Evolutionary conservation across 2,329 filamentous ascomycete genomes (phyloP).

Genomic region (Escovopsis sp.): DNA sequence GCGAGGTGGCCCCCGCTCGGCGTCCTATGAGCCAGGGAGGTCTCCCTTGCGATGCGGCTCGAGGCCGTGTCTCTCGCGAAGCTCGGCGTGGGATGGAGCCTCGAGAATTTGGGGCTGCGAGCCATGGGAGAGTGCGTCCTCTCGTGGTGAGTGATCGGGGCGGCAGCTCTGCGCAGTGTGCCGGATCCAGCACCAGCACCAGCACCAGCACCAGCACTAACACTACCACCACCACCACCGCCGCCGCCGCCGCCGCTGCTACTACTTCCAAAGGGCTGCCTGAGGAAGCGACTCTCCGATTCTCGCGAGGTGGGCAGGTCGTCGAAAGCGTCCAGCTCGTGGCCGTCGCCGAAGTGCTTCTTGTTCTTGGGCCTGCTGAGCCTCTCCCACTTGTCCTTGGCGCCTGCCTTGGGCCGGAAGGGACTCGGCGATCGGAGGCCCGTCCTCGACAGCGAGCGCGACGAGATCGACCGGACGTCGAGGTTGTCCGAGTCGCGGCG

Average conservation of each 20-base stretch:
- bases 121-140: conserved; percentile 38
- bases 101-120: conserved; percentile 39
- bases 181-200: conserved; percentile 51
- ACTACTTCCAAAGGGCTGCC: conserved; percentile 39
- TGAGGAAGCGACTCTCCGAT: conserved; percentile 68
- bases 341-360: conserved; percentile 68
- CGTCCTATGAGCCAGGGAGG: conserved; percentile 42
- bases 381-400: conserved; percentile 44
- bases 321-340: conserved; percentile 85
- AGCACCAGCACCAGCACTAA: too few relatives aligned
- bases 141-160: conserved; percentile 39
- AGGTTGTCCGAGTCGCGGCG: conserved; percentile 69
- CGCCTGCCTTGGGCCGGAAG: conserved; percentile 23
- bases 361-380: conserved; percentile 50
- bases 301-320: conserved; percentile 80
- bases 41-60: conserved; percentile 49
- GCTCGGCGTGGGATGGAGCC: conserved; percentile 39
- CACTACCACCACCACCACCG: too few relatives aligned
- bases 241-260: too few relatives aligned
- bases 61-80: conserved; percentile 52
- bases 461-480: conserved; percentile 40
- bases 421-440: conserved; percentile 47
- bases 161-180: conserved; percentile 37
- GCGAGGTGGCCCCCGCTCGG: conserved; percentile 38
- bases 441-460: conserved; percentile 41